These are phyloP conservation scores for Aspergillus sp. DNA, from an alignment of 2,329 filamentous ascomycete species.

Conservation along the genomic window DNA sequence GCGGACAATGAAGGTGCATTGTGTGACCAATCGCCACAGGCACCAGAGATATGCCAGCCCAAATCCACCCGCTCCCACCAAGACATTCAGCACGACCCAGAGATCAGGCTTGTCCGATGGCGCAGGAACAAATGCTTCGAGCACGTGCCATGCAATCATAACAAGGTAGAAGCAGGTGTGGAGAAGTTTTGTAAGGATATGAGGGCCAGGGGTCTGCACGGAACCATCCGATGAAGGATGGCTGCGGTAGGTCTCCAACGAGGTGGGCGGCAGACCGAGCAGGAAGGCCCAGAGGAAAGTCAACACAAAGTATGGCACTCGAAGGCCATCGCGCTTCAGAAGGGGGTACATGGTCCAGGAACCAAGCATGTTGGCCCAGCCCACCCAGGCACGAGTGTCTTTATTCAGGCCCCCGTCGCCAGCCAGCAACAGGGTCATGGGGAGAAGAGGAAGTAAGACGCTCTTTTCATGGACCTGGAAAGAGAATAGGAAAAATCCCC, in stretches of 20 bases:
- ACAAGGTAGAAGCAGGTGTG: conserved; percentile 73
- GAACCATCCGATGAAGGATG: conserved; percentile 34
- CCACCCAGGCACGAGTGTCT: conserved; percentile 81
- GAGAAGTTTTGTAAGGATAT: conserved; percentile 63
- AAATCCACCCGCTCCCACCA: conserved; percentile 82
- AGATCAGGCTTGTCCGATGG: conserved; percentile 81
- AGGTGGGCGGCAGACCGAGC: conserved; percentile 78
- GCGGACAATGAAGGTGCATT: conserved; percentile 26
- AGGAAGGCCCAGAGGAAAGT: conserved; percentile 89
- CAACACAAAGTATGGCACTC: conserved; percentile 79
- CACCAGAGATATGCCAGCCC: conserved; percentile 90
- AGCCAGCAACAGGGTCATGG: conserved; percentile 85
- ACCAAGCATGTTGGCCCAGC: conserved; percentile 88
- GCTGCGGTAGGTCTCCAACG: conserved; percentile 64
- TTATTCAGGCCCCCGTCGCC: conserved; percentile 74
- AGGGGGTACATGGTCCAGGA: conserved; percentile 94
- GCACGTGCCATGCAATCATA: conserved; percentile 79
- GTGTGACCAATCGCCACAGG: conserved; percentile 58
- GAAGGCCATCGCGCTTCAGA: conserved; percentile 77
- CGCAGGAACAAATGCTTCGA: conserved; percentile 65
- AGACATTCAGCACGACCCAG: conserved; percentile 89
- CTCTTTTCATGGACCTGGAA: conserved; percentile 99
- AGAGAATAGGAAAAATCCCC: conserved; percentile 97
- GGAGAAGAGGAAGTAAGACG: conserved; percentile 83
- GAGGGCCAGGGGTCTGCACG: conserved; percentile 46